A percentile compares a stretch with the other conserved stretches of the same genome.
Evolutionary conservation across 805 yeast species (phyloP).

Genomic region (Candida germanica): DNA sequence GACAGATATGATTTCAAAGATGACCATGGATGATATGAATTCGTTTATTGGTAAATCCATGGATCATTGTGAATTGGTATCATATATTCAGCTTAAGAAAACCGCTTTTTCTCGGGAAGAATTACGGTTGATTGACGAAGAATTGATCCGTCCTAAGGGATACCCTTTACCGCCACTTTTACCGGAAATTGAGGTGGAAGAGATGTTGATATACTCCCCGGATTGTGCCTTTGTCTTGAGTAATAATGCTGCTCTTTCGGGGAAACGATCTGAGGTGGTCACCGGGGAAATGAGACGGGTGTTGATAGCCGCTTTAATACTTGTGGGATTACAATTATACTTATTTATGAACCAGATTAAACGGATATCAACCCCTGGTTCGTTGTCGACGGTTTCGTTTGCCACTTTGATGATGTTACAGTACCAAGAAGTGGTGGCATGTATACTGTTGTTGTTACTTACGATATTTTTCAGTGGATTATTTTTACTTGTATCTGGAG

Average conservation of each 20-base stretch:
- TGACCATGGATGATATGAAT: constrained; percentile 38
- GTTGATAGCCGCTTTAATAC: constrained; percentile 44
- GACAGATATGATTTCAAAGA: constrained; percentile 37
- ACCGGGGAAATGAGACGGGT: constrained; percentile 32
- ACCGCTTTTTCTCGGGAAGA: constrained; percentile 53
- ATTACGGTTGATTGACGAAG: constrained; percentile 63
- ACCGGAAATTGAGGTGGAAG: constrained; percentile 54
- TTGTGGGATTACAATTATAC: constrained; percentile 49
- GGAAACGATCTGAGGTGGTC: constrained; percentile 56
- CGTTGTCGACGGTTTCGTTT: constrained; percentile 63
- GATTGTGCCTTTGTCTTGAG: constrained; percentile 71
- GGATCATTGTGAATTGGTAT: constrained; percentile 65
- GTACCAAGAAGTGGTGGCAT: constrained; percentile 68
- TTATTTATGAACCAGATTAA: constrained; percentile 69
- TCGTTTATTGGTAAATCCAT: constrained; percentile 27
- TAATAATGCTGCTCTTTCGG: constrained; percentile 31
- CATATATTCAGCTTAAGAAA: constrained; percentile 67
- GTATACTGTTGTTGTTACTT: constrained; percentile 58
- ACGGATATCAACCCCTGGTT: constrained; percentile 72
- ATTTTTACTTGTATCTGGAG: constrained; percentile 65
- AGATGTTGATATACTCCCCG: constrained; percentile 76
- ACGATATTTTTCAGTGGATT: constrained; percentile 54
- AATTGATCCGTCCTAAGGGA: constrained; percentile 71
- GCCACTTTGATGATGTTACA: constrained; percentile 56
- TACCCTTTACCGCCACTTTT: constrained; percentile 55